Percentiles rank a stretch among this genome's conserved stretches.
Evolutionary conservation across 352 stramenopile genomes (phyloP).

Genomic region (Halophytophthora polymorphica): DNA sequence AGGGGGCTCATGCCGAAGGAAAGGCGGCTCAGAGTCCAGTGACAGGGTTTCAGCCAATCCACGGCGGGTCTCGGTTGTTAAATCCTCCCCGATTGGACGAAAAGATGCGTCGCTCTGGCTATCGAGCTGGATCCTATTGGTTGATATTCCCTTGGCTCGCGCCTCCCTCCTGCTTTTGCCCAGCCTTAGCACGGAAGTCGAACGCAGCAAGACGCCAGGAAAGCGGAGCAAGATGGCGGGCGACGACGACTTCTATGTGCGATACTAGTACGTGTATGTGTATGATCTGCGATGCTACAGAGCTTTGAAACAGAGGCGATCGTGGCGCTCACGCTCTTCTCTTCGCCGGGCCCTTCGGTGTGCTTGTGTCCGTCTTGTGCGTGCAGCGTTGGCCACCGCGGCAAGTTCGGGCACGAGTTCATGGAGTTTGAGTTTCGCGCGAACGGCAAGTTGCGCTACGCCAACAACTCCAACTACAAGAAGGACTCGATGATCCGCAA

Average conservation of each 20-base stretch:
- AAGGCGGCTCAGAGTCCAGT: not conserved
- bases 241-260: conserved; percentile 84
- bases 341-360: not conserved
- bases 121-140: conserved; percentile 18
- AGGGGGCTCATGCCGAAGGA: not conserved
- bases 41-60: not conserved
- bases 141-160: conserved; percentile 12
- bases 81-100: conserved; percentile 14
- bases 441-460: conserved; percentile 92
- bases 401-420: conserved; percentile 96
- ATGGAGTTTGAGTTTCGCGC: conserved; percentile 97
- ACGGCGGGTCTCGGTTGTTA: not conserved
- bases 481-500: conserved; percentile 97
- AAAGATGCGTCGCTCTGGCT: not conserved
- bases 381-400: conserved; percentile 91
- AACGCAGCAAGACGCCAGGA: not conserved
- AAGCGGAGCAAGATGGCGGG: conserved; percentile 42
- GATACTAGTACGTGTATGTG: conserved; percentile 73
- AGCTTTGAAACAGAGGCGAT: not conserved
- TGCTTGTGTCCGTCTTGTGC: not conserved
- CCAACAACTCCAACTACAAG: conserved; percentile 99
- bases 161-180: not conserved
- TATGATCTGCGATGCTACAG: not conserved
- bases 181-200: not conserved
- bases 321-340: not conserved